These are phyloP conservation scores for Penicillium corylophilum DNA, from an alignment of 2,329 filamentous ascomycete genomes.

Conservation along the genomic window DNA sequence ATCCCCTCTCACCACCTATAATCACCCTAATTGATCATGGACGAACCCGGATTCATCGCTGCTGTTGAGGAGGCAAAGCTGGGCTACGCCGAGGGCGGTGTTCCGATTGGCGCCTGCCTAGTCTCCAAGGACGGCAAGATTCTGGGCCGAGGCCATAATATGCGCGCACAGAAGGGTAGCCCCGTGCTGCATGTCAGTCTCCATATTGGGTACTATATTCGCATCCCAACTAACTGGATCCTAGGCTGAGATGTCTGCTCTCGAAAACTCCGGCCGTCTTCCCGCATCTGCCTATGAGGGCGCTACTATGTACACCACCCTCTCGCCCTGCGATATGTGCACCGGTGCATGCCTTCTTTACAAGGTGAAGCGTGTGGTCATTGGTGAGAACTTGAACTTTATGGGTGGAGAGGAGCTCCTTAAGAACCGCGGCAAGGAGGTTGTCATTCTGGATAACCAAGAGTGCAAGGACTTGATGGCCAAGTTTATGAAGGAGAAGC, in stretches of 20 bases:
- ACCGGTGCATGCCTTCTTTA: constrained; percentile 76
- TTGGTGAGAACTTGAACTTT: constrained; percentile 76
- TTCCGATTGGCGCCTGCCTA: constrained; percentile 61
- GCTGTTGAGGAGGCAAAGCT: constrained; percentile 59
- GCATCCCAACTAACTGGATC: not conserved
- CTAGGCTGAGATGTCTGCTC: constrained; percentile 73
- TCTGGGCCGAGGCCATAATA: constrained; percentile 71
- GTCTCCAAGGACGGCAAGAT: constrained; percentile 69
- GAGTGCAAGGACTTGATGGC: constrained; percentile 69
- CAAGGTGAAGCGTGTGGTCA: constrained; percentile 70
- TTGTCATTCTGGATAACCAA: constrained; percentile 66
- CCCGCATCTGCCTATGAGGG: constrained; percentile 67
- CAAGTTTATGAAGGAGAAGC: constrained; percentile 69
- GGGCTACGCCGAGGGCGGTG: constrained; percentile 57
- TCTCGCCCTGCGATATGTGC: constrained; percentile 80
- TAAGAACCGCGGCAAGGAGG: constrained; percentile 65
- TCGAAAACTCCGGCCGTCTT: constrained; percentile 71
- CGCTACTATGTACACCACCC: constrained; percentile 79
- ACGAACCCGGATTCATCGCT: constrained; percentile 55
- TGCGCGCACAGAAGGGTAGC: constrained; percentile 70
- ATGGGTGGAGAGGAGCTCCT: constrained; percentile 71
- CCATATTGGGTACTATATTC: not conserved
- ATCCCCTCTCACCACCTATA: not conserved
- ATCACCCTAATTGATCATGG: constrained; percentile 23
- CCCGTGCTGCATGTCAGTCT: constrained; percentile 66